Base-by-base conservation (phyloP, 257 asterid species). In the Plantago elongata region DNA sequence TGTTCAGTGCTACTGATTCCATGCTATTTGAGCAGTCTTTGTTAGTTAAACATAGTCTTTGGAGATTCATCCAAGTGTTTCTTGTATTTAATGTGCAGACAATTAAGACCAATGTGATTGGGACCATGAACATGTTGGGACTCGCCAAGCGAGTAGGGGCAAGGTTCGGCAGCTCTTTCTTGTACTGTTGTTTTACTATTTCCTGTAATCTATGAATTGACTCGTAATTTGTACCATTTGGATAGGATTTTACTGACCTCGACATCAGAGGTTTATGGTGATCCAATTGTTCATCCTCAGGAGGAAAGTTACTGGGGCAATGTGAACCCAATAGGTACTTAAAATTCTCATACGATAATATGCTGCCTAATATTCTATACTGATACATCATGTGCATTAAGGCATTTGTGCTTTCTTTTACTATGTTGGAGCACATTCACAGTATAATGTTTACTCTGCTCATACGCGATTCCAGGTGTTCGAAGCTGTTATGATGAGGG, bases 71-170 rank as follows among this genome's bases (percentile, higher is more conserved):
- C 9, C 13, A 30, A 15, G 27, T 52, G 55, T 27, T 13, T 11
- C 14, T 17, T 29, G 50, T 47, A 37, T 61, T 55, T 65, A 15
- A 67, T 56, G 59, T 54, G 62, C 89, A 92, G 98, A 92, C 98
- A 11, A 92, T 84, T 43, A 92, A 91, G 88, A 91, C 98, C 51
- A 91, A 91, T 72, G 98, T 91, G 2, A 87, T 88, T 29, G 98
- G 98, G 67, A 91, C 98, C 8, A 79, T 91, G 12, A 88, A 91
- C 95, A 88, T 91, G 98, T 70, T 91, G 52, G 98, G 98, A 64
- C 98, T 91, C 65, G 95, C 98, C 56, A 91, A 91, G 83, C 82
- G 97, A 73, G 95, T 88, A 27, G 96, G 98, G 65, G 95, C 96
- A 15, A 84, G 98, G 98, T 91, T 59, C 6, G 78, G 22, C 68